Evolutionary conservation across 768 basidiomycete species (phyloP).

Genomic region (Phylloporus sp.): DNA sequence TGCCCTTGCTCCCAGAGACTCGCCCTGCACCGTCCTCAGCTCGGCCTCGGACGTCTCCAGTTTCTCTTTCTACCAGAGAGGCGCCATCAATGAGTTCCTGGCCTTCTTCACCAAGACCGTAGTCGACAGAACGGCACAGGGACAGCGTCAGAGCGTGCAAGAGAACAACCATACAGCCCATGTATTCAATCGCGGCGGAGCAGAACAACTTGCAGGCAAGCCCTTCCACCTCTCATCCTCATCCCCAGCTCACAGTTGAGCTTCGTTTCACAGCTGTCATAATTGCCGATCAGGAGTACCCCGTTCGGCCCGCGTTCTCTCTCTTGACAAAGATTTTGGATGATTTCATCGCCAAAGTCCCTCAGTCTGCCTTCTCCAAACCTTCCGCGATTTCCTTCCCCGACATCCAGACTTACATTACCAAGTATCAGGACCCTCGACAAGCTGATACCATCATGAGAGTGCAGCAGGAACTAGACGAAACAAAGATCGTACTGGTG

Average conservation of each 20-base stretch:
- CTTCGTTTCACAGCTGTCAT: conserved; percentile 60
- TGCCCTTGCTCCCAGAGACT: conserved; percentile 59
- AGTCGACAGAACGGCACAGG: conserved; percentile 77
- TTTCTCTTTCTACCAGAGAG: conserved; percentile 91
- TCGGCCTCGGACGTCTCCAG: conserved; percentile 77
- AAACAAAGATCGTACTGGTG: conserved; percentile 97
- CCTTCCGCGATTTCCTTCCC: conserved; percentile 72
- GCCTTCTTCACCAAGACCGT: conserved; percentile 92
- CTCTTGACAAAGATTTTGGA: conserved; percentile 90
- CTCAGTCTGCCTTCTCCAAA: conserved; percentile 60
- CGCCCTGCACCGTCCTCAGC: conserved; percentile 58
- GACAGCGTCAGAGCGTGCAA: conserved; percentile 89
- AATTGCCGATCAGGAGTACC: conserved; percentile 94
- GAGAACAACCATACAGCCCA: conserved; percentile 93
- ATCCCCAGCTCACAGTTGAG: background rate
- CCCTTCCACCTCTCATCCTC: conserved; percentile 3
- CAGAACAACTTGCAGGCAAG: conserved; percentile 79
- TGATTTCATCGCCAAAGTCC: conserved; percentile 80
- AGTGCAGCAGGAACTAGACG: conserved; percentile 96
- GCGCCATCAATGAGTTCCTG: conserved; percentile 88
- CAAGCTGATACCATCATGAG: conserved; percentile 98
- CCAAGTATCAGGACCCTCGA: conserved; percentile 94
- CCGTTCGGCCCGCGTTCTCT: conserved; percentile 93
- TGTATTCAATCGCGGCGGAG: conserved; percentile 87
- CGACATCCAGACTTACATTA: conserved; percentile 67